Base-by-base conservation (phyloP, 371 early-diverging fungal genomes). In the Mucor mucedo region DNA sequence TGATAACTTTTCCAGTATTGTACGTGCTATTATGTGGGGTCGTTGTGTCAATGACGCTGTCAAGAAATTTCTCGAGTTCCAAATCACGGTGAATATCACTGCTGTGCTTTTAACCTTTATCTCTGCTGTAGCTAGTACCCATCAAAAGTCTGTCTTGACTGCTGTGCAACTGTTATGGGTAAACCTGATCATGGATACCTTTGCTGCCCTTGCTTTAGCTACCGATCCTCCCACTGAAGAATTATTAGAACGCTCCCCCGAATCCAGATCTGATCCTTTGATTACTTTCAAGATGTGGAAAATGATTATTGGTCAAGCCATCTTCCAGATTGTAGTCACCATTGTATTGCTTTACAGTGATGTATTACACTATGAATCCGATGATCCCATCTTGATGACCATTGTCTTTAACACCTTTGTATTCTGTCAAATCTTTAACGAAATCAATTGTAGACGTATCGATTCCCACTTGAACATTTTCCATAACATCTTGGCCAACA, bases 391-490 rank as follows among this genome's bases (percentile, higher is more conserved):
- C 11, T 71, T 91, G 8, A 73, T 79, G 42, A 85, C 90, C 9
- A 74, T 90, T 59, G 84, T 93, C 0, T 93, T 93, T 73, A 93
- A 90, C 63, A 84, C 91, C 1, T 94, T 93, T 76, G 90, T 93
- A 0, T 88, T 91, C 63, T 71, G 92, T 52, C 94, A 93, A 63
- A 82, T 93, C 33, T 92, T 90, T 61, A 92, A 92, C 73, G 88
- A 89, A 63, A 62, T 90, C 73, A 90, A 90, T 69, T 84, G 85
- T 67, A 87, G 90, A 53, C 83, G 87, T 30, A 68, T 90, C 47
- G 80, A 88, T 62, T 77, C 82, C 40, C 69, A 74, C 1, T 63
- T 89, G 52, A 90, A 90, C 61, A 68, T 88, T 30, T 84, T 90
- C 41, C 30, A 75, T n/a, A 78, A 81, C 40, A 66, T 87, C 4